These are phyloP conservation scores for Raffaelea arxii DNA, from an alignment of 2,329 filamentous ascomycete species.

Conservation along the genomic window DNA sequence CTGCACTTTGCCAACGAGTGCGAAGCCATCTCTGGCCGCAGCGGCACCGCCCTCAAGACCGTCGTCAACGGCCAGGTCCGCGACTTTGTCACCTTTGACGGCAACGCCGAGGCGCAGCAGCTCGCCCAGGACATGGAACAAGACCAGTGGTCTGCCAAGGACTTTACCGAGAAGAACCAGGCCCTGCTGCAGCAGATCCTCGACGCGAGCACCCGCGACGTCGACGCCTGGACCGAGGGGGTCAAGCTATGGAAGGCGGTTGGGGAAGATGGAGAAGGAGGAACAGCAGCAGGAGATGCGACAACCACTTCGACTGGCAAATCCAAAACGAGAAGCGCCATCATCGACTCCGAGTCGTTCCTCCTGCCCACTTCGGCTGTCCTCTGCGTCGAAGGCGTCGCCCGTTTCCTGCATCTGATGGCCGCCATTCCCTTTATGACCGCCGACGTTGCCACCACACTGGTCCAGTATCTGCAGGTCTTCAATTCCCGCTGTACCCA, in stretches of 20 bases:
- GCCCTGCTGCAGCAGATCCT: constrained; percentile 55
- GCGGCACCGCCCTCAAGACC: constrained; percentile 65
- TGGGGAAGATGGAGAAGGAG: constrained; percentile 15
- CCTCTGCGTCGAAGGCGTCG: constrained; percentile 70
- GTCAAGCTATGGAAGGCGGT: constrained; percentile 46
- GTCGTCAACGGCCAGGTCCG: constrained; percentile 75
- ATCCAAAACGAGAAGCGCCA: constrained; percentile 59
- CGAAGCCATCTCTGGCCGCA: constrained; percentile 72
- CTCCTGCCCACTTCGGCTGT: constrained; percentile 78
- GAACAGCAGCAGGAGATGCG: not conserved
- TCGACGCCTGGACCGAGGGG: constrained; percentile 53
- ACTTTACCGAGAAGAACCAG: constrained; percentile 57
- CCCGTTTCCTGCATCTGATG: constrained; percentile 73
- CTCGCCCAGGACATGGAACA: constrained; percentile 69
- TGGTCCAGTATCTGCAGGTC: constrained; percentile 79
- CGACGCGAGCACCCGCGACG: constrained; percentile 61
- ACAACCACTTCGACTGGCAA: constrained; percentile 27
- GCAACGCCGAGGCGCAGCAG: constrained; percentile 62
- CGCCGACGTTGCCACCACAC: constrained; percentile 64
- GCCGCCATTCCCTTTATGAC: constrained; percentile 84
- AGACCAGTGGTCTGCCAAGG: constrained; percentile 70
- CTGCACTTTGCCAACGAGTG: constrained; percentile 79
- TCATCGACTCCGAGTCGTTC: constrained; percentile 76
- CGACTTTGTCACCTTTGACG: constrained; percentile 64
- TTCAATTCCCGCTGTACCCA: constrained; percentile 98